Evolutionary conservation across 1,284 basidiomycete genomes (phyloP).

Genomic region (Rhizoctonia solani): DNA sequence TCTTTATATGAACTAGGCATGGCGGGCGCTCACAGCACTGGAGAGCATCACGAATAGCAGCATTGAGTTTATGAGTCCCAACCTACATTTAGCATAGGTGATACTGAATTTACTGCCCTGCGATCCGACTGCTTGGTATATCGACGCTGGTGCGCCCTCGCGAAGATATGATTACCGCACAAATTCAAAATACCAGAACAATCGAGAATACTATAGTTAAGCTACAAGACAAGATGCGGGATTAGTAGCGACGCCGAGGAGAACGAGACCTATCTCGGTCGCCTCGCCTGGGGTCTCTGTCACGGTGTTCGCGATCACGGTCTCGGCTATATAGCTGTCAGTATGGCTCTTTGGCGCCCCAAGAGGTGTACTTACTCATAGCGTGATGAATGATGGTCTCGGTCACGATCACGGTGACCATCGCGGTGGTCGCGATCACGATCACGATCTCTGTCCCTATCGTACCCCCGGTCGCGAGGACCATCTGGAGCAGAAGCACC

Average conservation of each 20-base stretch:
- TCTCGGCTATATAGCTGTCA: conserved; percentile 6
- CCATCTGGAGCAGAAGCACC: conserved; percentile 43
- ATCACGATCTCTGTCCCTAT: conserved; percentile 45
- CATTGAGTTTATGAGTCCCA: no score
- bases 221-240: background rate
- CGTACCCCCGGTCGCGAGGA: conserved; percentile 45
- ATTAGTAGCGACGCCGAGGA: conserved; percentile 54
- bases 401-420: conserved; percentile 38
- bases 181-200: background rate
- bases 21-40: no score
- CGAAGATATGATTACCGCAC: background rate
- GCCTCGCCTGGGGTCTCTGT: conserved; percentile 50
- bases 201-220: background rate
- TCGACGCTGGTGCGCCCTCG: no score
- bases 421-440: conserved; percentile 39
- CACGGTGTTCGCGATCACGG: conserved; percentile 13
- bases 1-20: no score
- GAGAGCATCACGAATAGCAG: no score
- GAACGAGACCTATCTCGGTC: conserved; percentile 80
- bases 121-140: no score
- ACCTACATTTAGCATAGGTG: no score
- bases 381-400: conserved; percentile 64
- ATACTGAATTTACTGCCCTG: no score
- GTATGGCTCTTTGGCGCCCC: background rate
- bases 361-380: conserved; percentile 65